These are phyloP conservation scores for Antitrichia curtipendula DNA, from an alignment of 225 moss, liverwort and hornwort species.

Conservation along the genomic window DNA sequence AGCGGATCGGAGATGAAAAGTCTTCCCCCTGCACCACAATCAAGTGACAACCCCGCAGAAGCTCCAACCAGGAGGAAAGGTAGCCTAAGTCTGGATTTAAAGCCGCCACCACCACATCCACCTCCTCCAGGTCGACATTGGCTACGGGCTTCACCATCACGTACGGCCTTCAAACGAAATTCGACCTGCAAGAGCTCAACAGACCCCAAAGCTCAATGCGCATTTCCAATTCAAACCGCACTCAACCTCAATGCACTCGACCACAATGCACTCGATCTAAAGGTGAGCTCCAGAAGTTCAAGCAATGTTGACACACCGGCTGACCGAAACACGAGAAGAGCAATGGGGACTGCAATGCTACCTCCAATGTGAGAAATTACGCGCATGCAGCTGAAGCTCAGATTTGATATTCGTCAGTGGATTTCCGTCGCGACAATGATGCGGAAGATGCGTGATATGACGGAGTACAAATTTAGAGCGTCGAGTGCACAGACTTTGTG, in stretches of 20 bases:
- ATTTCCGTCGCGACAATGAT: not conserved
- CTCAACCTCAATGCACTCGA: not conserved
- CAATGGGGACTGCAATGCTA: not conserved
- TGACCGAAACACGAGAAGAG: not conserved
- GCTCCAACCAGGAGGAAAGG: conserved; percentile 13
- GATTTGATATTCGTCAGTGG: not conserved
- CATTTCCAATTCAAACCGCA: not conserved
- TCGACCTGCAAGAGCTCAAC: not conserved
- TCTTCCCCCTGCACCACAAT: conserved; percentile 30
- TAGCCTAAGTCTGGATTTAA: conserved; percentile 17
- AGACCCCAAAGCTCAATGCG: not conserved
- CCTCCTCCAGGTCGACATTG: conserved; percentile 13
- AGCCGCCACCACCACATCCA: conserved; percentile 41
- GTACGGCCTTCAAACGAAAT: not conserved
- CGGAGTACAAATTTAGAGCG: not conserved
- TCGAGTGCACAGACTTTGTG: not conserved
- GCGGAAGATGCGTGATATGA: not conserved
- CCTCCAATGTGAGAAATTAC: not conserved
- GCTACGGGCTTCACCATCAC: conserved; percentile 18
- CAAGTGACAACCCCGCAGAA: conserved; percentile 21
- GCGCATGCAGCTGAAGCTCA: not conserved
- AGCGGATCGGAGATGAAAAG: not conserved
- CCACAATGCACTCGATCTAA: not conserved
- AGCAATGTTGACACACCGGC: not conserved
- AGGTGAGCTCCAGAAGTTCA: not conserved